Base-by-base conservation (phyloP, 2,329 filamentous ascomycete genomes). In the Aspergillus niger region DNA sequence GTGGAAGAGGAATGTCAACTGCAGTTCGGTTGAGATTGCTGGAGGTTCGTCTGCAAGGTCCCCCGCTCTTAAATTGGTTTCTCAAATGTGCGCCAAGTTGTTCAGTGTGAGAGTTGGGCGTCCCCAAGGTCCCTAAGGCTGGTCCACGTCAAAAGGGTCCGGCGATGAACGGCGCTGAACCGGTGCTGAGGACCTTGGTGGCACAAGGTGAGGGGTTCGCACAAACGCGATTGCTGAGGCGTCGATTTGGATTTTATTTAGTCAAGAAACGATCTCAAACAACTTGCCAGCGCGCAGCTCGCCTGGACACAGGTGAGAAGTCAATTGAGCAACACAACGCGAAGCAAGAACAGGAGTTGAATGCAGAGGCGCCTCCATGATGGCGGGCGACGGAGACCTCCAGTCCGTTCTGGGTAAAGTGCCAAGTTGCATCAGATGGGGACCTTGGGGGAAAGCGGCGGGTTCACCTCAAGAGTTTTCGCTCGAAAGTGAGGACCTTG, bases 401-500 rank as follows among this genome's bases (percentile, higher is more conserved):
- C 28, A 39, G 48, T 55, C 56, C 43, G 57, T 59, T 22, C 36
- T 22, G 38, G 53, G 53, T 44, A 52, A 58, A 54, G 48, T 56
- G 39, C 55, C 56, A 36, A 38, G 60, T 61, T 47, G 47, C 58
- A 59, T 58, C 59, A 61, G 60, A 71, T 70, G 72, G 58, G 70
- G 71, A 74, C 72, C 72, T 74, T 74, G 72, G 67, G 67, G 63
- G 66, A 63, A 59, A 62, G 51, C 52, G 56, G 22, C 48, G 41
- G 41, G 55, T 64, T 64, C 63, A 71, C 66, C 65, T 70, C 63
- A 70, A 57, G 28, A 63, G 38, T 66, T 66, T 66, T 62, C 48
- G 61, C 44, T 10, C 30, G 38, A 36, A 36, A 36, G 11, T 68
- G 72, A 67, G 73, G 67, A 75, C 73, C 73, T 74, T 75, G 73